Base-by-base conservation (phyloP, 202 grass and related monocot genomes). In the Setaria italica region DNA sequence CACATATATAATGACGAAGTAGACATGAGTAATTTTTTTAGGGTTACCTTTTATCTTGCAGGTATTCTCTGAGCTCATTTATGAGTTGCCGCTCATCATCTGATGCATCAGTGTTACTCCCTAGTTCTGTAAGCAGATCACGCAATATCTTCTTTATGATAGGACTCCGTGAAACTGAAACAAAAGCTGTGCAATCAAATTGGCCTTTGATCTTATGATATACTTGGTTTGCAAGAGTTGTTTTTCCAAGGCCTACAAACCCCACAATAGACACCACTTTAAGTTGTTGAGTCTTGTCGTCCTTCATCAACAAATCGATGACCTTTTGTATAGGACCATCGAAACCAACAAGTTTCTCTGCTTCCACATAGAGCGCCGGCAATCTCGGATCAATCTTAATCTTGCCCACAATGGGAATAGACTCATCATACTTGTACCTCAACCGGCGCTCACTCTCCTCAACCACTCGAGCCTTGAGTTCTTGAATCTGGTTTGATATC, bases 141-240 rank as follows among this genome's bases (percentile, higher is more conserved):
- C 0, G 0, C 3, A 80, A 14, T 25, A 67, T 41, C 21, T 80
- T 80, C 32, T 37, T 39, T 7, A 80, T 7, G 3, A 25, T 14
- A 1, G 78, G 78, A 39, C 8, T 80, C 9, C 33, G 19, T 0
- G 78, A 25, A 25, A 25, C 25, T 25, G 25, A 25, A 25, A 25
- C 25, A 25, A 25, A 25, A 25, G 25, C 25, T 7, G 43, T 4
- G 77, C 60, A 79, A 51, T 50, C 29, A 11, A 79, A 79, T 8
- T 51, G 29, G 10, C 11, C 25, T 30, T 79, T 66, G 45, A 65
- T 20, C 20, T 35, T 72, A 5, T 72, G 11, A 32, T 49, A 72
- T 21, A 72, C 69, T 50, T 72, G 69, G 11, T 50, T 72, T 8
- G 77, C 77, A 3, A 79, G 77, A 66, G 60, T 66, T 5, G 77